Evolutionary conservation across 2,329 filamentous ascomycete genomes (phyloP).

Genomic region (Arthroderma sp.): DNA sequence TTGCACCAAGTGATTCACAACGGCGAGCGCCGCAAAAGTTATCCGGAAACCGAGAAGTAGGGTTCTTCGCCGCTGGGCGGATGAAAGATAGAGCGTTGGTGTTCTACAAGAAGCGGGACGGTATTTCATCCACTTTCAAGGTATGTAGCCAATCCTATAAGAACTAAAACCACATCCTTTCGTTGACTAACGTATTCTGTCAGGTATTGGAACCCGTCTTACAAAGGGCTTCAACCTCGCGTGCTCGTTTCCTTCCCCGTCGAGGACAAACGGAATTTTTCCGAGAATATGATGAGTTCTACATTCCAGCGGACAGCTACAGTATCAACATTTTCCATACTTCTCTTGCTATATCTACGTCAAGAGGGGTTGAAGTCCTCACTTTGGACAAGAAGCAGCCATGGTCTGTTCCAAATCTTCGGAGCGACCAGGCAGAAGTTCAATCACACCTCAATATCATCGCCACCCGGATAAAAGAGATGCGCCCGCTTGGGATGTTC

Average conservation of each 20-base stretch:
- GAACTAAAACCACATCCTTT: neutral
- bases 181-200: constrained; percentile 5
- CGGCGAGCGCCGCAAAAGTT: constrained; percentile 85
- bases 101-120: constrained; percentile 94
- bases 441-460: constrained; percentile 63
- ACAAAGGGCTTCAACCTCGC: constrained; percentile 80
- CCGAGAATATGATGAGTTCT: constrained; percentile 97
- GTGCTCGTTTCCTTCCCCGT: constrained; percentile 50
- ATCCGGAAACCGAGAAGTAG: constrained; percentile 74
- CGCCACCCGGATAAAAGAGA: constrained; percentile 65
- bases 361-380: constrained; percentile 87
- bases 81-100: constrained; percentile 95
- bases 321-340: constrained; percentile 93
- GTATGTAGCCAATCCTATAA: constrained; percentile 15
- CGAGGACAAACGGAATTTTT: constrained; percentile 81
- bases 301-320: constrained; percentile 89
- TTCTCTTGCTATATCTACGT: constrained; percentile 79
- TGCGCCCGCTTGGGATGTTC: constrained; percentile 91
- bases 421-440: constrained; percentile 44
- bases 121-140: constrained; percentile 83
- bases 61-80: constrained; percentile 87
- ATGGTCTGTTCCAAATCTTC: constrained; percentile 78
- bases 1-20: constrained; percentile 51
- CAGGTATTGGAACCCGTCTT: constrained; percentile 87
- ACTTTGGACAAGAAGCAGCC: constrained; percentile 95